A percentile compares a stretch with the other conserved stretches of the same genome.
These are phyloP conservation scores for Elongisporangium prolatum DNA, from an alignment of 352 stramenopile species.

Conservation along the genomic window DNA sequence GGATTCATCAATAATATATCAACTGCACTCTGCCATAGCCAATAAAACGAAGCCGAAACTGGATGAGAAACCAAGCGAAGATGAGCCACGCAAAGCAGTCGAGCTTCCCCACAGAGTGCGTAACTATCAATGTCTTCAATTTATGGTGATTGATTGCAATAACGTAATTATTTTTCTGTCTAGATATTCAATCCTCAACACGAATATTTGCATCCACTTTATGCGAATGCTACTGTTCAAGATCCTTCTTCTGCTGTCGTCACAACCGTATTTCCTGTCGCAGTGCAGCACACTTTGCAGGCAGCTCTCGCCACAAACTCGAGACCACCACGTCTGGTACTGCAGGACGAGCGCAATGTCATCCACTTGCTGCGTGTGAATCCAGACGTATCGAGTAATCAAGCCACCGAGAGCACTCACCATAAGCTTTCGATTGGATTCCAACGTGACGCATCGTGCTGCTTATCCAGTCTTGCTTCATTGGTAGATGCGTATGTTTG, in stretches of 20 bases:
- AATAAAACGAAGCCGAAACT: conserved; percentile 11
- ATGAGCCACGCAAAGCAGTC: neutral
- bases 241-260: conserved; percentile 20
- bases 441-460: conserved; percentile 31
- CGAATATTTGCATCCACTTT: conserved; percentile 51
- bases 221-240: conserved; percentile 27
- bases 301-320: neutral
- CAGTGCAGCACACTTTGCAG: conserved; percentile 15
- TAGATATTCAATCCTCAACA: conserved; percentile 37
- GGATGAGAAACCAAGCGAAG: neutral
- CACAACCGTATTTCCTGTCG: conserved; percentile 19
- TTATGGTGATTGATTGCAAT: too few relatives aligned
- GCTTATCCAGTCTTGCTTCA: conserved; percentile 17
- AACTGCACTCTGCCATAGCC: conserved; percentile 3
- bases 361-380: conserved; percentile 24
- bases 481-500: conserved; percentile 36
- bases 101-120: conserved; percentile 20
- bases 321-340: conserved; percentile 15
- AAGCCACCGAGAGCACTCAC: neutral
- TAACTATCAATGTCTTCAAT: neutral
- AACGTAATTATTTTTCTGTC: conserved; percentile 2
- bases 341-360: conserved; percentile 30
- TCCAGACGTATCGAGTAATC: conserved; percentile 1
- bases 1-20: conserved; percentile 26
- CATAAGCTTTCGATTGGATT: conserved; percentile 20